Evolutionary conservation across 2,329 filamentous ascomycete species (phyloP).

Genomic region (Leptographium procerum): DNA sequence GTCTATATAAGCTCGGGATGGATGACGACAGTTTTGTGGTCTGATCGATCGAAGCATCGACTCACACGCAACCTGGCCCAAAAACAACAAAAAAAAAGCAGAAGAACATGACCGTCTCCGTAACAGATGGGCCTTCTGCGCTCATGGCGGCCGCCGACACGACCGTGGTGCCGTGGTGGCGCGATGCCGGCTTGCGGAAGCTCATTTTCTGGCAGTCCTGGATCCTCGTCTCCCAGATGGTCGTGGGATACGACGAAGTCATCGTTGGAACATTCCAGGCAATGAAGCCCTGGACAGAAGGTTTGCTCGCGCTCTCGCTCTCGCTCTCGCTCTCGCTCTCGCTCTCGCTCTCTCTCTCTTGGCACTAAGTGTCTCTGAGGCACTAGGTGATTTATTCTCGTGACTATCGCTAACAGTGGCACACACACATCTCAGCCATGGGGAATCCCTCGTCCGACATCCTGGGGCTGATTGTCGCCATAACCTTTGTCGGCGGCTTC

Average conservation of each 20-base stretch:
- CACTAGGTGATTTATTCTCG: no score
- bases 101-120: background rate
- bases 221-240: background rate
- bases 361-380: no score
- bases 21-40: background rate
- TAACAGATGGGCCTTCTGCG: background rate
- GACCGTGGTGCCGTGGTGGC: background rate
- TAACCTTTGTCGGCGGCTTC: background rate
- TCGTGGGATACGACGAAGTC: background rate
- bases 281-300: background rate
- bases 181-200: background rate
- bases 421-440: background rate
- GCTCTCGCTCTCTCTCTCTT: no score
- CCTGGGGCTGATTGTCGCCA: background rate
- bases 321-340: no score
- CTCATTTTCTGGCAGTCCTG: background rate
- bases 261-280: background rate
- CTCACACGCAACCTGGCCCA: background rate
- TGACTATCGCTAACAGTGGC: no score
- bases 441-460: background rate
- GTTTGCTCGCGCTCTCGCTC: background rate
- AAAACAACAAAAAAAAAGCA: no score
- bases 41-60: background rate
- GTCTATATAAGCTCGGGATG: background rate
- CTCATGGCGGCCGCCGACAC: background rate